Evolutionary conservation across 805 yeast species (phyloP), one percentile per base, ranked within the genome.

Genomic region (Saturnispora ahearnii): DNA sequence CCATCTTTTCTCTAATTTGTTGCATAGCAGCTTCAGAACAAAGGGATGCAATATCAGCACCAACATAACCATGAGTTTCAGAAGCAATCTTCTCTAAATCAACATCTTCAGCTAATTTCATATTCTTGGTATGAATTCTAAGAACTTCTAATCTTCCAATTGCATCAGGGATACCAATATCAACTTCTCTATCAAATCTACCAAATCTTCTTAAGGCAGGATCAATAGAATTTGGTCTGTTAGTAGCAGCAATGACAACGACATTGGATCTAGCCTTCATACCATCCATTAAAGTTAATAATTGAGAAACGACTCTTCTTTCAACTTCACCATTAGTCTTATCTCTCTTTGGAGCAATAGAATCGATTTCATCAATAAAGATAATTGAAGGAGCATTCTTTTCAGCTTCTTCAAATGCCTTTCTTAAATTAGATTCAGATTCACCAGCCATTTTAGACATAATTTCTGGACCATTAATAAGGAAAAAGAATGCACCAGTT

Each of bases 21-120:
- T 93, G 99, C 99, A 93, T 93, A 52, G 99, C 99, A 57, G 99
- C 99, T 73, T 95, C 99, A n/a, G 97, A 89, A 77, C 99, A 93
- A 64, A 93, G 76, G 7, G 98, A 90, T 1, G 99, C 99, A 62
- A 93, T 76, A 79, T 93, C 99, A 46, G 97, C 96, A 75, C 99
- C 99, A 53, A 93, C 99, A 64, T 90, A 93, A 74, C 99, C 99
- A 66, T 95, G 99, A 36, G 99, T 93, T 73, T 93, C 99, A 26
- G 95, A 74, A 13, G 99, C 98, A 66, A 93, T 85, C 38, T 91
- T 78, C 74, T 93, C 99, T 61, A 93, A 78, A 68, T 93, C 97
- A 48, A 93, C 99, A 62, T 87, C 98, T 54, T 81, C 96, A 29
- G 79, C 91, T 62, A 93, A 77, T 72, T 93, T 93, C 99, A 93